phyloP scores from a whole-genome alignment of 805 yeast genomes.

The Candida endomychidarum region DNA sequence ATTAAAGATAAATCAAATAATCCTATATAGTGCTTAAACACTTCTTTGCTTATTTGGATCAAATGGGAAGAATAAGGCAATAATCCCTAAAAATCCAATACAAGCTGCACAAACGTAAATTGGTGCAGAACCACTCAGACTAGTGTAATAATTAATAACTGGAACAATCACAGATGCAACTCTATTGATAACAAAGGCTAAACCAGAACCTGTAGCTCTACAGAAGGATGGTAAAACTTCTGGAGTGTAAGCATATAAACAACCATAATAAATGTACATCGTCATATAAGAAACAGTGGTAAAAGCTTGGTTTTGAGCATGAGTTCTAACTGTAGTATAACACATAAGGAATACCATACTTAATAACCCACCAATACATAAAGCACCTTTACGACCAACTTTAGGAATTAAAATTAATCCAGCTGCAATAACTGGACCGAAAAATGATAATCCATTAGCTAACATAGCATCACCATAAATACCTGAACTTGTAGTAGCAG shows the following conservation, averaged over 20 bases:
- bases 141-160: slow-evolving; percentile 35
- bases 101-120: slow-evolving; percentile 38
- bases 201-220: slow-evolving; percentile 38
- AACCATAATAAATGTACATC: slow-evolving; percentile 33
- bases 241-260: slow-evolving; percentile 38
- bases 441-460: slow-evolving; percentile 26
- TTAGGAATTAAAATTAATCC: slow-evolving; percentile 19
- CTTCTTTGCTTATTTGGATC: slow-evolving; percentile 32
- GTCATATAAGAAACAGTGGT: slow-evolving; percentile 53
- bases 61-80: slow-evolving; percentile 33
- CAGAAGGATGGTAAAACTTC: slow-evolving; percentile 37
- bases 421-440: slow-evolving; percentile 32
- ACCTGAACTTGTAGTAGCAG: slow-evolving; percentile 26
- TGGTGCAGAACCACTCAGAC: slow-evolving; percentile 29
- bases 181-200: slow-evolving; percentile 34
- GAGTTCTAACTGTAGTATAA: slow-evolving; percentile 57
- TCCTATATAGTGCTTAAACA: slow-evolving; percentile 15
- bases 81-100: slow-evolving; percentile 32
- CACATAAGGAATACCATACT: slow-evolving; percentile 61
- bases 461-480: slow-evolving; percentile 30
- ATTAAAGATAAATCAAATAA: too few species aligned
- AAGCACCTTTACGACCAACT: slow-evolving; percentile 59
- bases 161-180: slow-evolving; percentile 37
- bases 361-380: slow-evolving; percentile 51
- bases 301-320: slow-evolving; percentile 40